Conservation (phyloP, 129 eudicot species). For the Calendula officinalis region DNA sequence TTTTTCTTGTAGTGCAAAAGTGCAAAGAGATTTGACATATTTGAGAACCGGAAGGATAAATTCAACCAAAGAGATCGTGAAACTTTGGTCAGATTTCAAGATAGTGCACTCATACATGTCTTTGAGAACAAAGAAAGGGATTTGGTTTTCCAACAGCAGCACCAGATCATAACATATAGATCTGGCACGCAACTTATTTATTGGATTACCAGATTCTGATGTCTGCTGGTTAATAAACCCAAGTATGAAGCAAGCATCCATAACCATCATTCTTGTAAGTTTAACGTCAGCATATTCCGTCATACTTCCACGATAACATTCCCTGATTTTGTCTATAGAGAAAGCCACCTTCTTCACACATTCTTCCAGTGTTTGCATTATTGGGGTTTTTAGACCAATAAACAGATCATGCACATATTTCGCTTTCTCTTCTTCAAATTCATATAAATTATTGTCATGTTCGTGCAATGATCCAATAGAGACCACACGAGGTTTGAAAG, state of each 20-base stretch:
- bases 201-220: neutral
- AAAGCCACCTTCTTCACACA: neutral
- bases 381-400: neutral
- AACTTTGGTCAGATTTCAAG: neutral
- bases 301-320: neutral
- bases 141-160: slow-evolving; percentile 19
- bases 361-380: neutral
- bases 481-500: slow-evolving; percentile 14
- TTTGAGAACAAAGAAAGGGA: slow-evolving; percentile 12
- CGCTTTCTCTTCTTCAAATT: neutral
- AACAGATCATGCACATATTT: neutral
- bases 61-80: neutral
- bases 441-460: neutral
- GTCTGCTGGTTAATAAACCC: neutral
- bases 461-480: slow-evolving; percentile 17
- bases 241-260: slow-evolving; percentile 22
- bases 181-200: neutral
- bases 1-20: too few relatives aligned
- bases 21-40: too few relatives aligned
- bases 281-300: neutral
- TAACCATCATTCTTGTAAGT: slow-evolving; percentile 19
- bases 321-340: neutral
- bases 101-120: slow-evolving; percentile 5
- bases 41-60: neutral
- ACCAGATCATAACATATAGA: slow-evolving; percentile 2